phyloP scores from a whole-genome alignment of 768 basidiomycete species.

The Lactarius quietus region DNA sequence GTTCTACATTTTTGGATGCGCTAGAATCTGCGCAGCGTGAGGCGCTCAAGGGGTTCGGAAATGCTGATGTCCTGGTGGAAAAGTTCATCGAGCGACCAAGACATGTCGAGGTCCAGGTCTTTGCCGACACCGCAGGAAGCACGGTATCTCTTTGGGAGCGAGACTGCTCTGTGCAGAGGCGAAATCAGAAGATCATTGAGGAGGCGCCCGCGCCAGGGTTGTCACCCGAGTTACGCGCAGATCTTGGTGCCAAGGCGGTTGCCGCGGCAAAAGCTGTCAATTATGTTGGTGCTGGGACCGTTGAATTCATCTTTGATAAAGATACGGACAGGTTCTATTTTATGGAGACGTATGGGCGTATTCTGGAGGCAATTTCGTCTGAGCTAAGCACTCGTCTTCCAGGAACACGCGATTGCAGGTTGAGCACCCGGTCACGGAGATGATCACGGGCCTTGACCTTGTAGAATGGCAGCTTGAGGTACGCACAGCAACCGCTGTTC shows the following conservation, averaged over 20 bases:
- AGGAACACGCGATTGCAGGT: constrained; percentile 87
- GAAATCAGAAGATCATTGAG: constrained; percentile 96
- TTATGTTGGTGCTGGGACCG: constrained; percentile 89
- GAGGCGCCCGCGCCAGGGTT: constrained; percentile 94
- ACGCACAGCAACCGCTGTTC: background rate
- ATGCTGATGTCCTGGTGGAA: constrained; percentile 83
- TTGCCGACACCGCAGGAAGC: constrained; percentile 76
- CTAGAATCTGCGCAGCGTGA: constrained; percentile 87
- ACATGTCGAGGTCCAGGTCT: constrained; percentile 94
- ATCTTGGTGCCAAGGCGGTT: constrained; percentile 82
- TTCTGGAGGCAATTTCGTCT: background rate
- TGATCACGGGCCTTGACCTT: constrained; percentile 90
- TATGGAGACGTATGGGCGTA: constrained; percentile 79
- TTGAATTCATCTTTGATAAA: constrained; percentile 97
- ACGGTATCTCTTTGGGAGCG: constrained; percentile 95
- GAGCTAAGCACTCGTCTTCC: background rate
- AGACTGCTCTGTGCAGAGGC: constrained; percentile 86
- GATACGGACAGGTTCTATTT: constrained; percentile 86
- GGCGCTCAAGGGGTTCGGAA: constrained; percentile 82
- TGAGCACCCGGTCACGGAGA: constrained; percentile 92
- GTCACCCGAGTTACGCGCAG: constrained; percentile 69
- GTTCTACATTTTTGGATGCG: constrained; percentile 73
- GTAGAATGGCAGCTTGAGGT: constrained; percentile 95
- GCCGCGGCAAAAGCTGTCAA: constrained; percentile 91
- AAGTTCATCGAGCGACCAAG: constrained; percentile 83